Percentiles rank a stretch among this genome's conserved stretches.
Conservation (phyloP, 2,329 filamentous ascomycete species). For the Colletotrichum tropicicola region DNA sequence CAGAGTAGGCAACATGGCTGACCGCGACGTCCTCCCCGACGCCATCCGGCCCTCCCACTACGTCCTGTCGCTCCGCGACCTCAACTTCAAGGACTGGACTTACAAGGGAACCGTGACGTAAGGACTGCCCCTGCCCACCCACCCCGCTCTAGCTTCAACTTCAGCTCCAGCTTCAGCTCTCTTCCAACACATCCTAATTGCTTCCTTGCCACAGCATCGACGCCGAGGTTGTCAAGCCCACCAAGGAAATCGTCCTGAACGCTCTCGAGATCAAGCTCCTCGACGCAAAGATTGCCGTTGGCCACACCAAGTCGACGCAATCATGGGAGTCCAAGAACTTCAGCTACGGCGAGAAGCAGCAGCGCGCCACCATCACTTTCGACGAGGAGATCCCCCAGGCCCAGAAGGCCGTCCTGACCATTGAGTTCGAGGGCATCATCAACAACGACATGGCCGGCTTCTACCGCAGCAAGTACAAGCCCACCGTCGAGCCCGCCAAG, state of each 20-base stretch:
- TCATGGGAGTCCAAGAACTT: conserved; percentile 72
- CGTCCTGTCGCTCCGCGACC: conserved; percentile 79
- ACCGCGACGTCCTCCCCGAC: conserved; percentile 70
- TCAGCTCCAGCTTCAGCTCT: neutral
- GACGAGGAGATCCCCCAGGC: conserved; percentile 73
- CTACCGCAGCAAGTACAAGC: conserved; percentile 94
- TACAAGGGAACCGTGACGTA: conserved; percentile 83
- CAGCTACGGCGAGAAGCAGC: conserved; percentile 82
- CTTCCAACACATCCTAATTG: neutral
- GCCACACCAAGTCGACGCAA: conserved; percentile 65
- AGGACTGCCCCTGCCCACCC: conserved; percentile 33
- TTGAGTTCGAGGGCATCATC: conserved; percentile 83
- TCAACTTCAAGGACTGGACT: conserved; percentile 78
- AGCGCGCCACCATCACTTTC: conserved; percentile 85
- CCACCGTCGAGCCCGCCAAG: conserved; percentile 72
- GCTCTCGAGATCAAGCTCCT: conserved; percentile 83
- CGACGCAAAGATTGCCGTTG: conserved; percentile 66
- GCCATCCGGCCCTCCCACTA: conserved; percentile 87
- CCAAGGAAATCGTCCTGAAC: conserved; percentile 85
- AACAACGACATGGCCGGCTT: conserved; percentile 95
- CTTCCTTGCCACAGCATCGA: conserved; percentile 66
- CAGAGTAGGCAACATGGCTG: conserved; percentile 53
- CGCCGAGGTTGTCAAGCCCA: conserved; percentile 74
- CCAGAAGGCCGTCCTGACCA: conserved; percentile 71
- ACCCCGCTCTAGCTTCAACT: conserved; percentile 13